Conservation (phyloP, 2,329 filamentous ascomycete species). For the Hypoxylon sp. region DNA sequence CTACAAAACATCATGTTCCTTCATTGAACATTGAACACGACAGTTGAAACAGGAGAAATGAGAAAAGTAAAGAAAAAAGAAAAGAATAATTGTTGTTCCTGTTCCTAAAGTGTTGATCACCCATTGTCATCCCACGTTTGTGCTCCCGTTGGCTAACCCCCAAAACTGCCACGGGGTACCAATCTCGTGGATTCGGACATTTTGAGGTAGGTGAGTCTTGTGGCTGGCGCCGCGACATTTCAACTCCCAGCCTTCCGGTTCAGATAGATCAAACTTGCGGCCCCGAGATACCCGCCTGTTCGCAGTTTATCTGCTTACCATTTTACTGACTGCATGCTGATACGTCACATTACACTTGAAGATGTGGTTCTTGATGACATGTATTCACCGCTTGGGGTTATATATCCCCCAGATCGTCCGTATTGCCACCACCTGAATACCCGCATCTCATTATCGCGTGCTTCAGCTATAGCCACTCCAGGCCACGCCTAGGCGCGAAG, state of each 20-base stretch:
- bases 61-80: slow-evolving; percentile 15
- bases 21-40: slow-evolving; percentile 24
- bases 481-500: slow-evolving; percentile 22
- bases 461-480: slow-evolving; percentile 41
- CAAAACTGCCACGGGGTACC: slow-evolving; percentile 27
- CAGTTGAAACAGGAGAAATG: slow-evolving; percentile 24
- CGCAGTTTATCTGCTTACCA: slow-evolving; percentile 30
- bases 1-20: slow-evolving; percentile 33
- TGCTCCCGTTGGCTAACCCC: slow-evolving; percentile 25
- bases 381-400: slow-evolving; percentile 41
- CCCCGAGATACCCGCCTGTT: slow-evolving; percentile 30
- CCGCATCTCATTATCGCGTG: slow-evolving; percentile 22
- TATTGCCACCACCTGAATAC: slow-evolving; percentile 45
- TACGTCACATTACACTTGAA: slow-evolving; percentile 38
- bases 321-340: slow-evolving; percentile 30
- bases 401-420: slow-evolving; percentile 39
- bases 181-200: slow-evolving; percentile 34
- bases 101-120: background rate
- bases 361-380: slow-evolving; percentile 42
- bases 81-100: slow-evolving; percentile 13
- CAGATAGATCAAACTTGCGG: slow-evolving; percentile 25
- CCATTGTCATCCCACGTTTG: slow-evolving; percentile 30
- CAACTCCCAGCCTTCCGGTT: slow-evolving; percentile 27
- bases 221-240: slow-evolving; percentile 25
- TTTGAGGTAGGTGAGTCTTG: slow-evolving; percentile 28